Percentiles rank a stretch among this genome's conserved stretches.
phyloP scores from a whole-genome alignment of 1,139 yeast genomes.

The Pichia terricola region DNA sequence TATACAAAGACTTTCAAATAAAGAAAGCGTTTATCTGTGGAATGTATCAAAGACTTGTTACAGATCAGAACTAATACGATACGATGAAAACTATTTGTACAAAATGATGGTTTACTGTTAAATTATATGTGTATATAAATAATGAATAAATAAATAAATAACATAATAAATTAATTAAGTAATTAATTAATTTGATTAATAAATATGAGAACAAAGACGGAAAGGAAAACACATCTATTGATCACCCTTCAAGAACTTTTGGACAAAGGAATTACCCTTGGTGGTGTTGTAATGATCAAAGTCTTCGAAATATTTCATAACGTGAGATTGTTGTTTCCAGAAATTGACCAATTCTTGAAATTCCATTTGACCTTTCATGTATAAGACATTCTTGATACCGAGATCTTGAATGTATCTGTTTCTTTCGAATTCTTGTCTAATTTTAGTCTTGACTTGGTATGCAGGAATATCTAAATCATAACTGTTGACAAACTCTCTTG shows the following conservation, averaged over 20 bases:
- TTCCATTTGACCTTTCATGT: slow-evolving; percentile 85
- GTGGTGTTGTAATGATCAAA: slow-evolving; percentile 43
- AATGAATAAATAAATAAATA: no score
- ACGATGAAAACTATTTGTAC: no score
- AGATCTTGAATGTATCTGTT: slow-evolving; percentile 64
- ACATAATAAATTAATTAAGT: no score
- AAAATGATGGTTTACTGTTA: no score
- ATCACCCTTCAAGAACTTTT: slow-evolving; percentile 62
- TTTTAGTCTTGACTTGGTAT: slow-evolving; percentile 70
- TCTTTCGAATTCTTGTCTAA: slow-evolving; percentile 86
- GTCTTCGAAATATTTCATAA: slow-evolving; percentile 70
- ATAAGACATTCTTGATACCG: slow-evolving; percentile 56
- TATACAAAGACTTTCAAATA: no score
- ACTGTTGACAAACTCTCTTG: slow-evolving; percentile 41
- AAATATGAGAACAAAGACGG: slow-evolving; percentile 2
- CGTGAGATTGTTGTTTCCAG: slow-evolving; percentile 89
- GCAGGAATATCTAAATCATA: slow-evolving; percentile 80
- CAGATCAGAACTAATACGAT: no score
- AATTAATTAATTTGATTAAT: neutral
- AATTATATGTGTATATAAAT: no score
- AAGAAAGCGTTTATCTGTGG: no score
- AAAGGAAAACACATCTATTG: slow-evolving; percentile 4
- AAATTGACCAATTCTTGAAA: slow-evolving; percentile 81
- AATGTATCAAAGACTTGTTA: no score
- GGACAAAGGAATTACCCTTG: slow-evolving; percentile 49